These are phyloP conservation scores for Fusarium burgessii DNA, from an alignment of 2,329 filamentous ascomycete genomes.

Conservation along the genomic window DNA sequence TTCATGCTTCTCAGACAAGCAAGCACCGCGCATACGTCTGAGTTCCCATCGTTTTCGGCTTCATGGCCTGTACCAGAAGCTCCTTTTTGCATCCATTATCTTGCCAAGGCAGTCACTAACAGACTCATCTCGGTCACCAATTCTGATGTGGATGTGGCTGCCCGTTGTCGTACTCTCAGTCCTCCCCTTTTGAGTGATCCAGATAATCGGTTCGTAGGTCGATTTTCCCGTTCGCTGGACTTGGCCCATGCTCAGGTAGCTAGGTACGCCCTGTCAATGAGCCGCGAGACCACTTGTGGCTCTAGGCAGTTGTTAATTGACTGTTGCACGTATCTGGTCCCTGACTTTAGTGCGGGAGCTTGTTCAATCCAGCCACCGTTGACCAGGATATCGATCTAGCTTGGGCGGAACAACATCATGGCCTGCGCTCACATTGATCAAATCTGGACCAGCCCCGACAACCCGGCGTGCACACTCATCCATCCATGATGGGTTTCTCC, in stretches of 20 bases:
- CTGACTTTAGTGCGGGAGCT: conserved; percentile 35
- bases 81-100: conserved; percentile 25
- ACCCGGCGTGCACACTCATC: conserved; percentile 36
- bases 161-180: conserved; percentile 30
- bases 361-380: conserved; percentile 40
- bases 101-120: conserved; percentile 32
- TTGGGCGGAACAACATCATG: conserved; percentile 37
- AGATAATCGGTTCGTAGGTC: conserved; percentile 40
- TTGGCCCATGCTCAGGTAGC: conserved; percentile 31
- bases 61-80: conserved; percentile 35
- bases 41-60: conserved; percentile 28
- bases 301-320: conserved; percentile 23
- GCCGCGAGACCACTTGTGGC: conserved; percentile 28
- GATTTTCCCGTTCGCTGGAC: conserved; percentile 37
- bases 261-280: conserved; percentile 29
- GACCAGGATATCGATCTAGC: conserved; percentile 40
- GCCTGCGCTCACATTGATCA: conserved; percentile 42
- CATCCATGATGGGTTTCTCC: conserved; percentile 39
- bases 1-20: conserved; percentile 19
- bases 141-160: conserved; percentile 34
- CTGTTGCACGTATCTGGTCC: conserved; percentile 23
- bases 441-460: conserved; percentile 41
- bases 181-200: conserved; percentile 39
- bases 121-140: conserved; percentile 42
- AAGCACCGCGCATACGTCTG: conserved; percentile 26